Base-by-base conservation (phyloP, 768 basidiomycete genomes). In the Mycena chlorophos region DNA sequence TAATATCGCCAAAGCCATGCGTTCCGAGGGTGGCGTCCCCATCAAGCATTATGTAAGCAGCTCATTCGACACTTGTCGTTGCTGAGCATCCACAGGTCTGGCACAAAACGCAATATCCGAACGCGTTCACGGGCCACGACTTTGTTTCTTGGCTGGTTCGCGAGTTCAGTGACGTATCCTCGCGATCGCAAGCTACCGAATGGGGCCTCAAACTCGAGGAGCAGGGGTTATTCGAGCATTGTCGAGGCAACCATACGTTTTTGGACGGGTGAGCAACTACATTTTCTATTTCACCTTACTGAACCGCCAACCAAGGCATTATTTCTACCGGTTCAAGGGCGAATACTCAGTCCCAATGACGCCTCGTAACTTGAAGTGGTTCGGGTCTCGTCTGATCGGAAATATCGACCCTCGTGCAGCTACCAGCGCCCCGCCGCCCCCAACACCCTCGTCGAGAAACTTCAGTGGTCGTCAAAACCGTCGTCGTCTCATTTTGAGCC, bases 81-180 rank as follows among this genome's bases (percentile, higher is more conserved):
- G n/a, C 34, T 37, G 34, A 37, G n/a, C 10, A 10, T n/a, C 34
- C 12, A 61, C 85, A 84, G 51, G 40, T 42, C 5, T 98, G 94
- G 93, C 90, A 94, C 67, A 76, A 79, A 13, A 75, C 70, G 17
- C 80, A 78, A 31, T 91, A 93, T 65, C 80, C 83, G 3, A 88
- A 94, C 59, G 86, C 89, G 4, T 98, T 98, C 68, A 91, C 86
- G 10, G 95, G 95, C 1, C 86, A 84, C 59, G 91, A 94, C 38
- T 85, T 98, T 62, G 89, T 94, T 22, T 88, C 87, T 1, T 98
- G 95, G 95, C 74, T 97, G 19, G 83, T 91, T n/a, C 82, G 90
- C 28, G 90, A 94, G 69, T 98, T 94, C 65, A 82, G 86, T 27
- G 95, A 98, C 66, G 84, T 97, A 5, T 86, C 88, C 1, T 89